Percentiles rank a stretch among this genome's conserved stretches.
Evolutionary conservation across 2,329 filamentous ascomycete genomes (phyloP).

Genomic region (Pezicula rhizophila): DNA sequence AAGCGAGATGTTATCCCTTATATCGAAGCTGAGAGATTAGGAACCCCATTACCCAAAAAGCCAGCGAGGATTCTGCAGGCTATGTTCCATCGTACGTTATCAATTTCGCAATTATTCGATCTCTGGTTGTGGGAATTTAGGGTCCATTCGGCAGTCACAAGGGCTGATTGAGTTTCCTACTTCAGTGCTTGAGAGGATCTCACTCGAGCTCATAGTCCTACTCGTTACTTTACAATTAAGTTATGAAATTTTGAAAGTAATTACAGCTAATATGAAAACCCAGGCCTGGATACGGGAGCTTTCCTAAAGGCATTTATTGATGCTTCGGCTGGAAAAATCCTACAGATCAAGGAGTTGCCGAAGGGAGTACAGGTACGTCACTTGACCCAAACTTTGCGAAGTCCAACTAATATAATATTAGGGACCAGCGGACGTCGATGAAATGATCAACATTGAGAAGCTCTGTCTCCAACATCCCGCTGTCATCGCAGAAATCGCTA

Average conservation of each 20-base stretch:
- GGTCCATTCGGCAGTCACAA: background rate
- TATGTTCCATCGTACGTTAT: background rate
- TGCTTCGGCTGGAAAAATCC: background rate
- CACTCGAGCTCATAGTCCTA: too few species aligned
- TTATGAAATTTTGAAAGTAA: too few species aligned
- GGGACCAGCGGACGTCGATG: conserved; percentile 20
- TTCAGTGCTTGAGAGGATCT: too few species aligned
- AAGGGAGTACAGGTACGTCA: background rate
- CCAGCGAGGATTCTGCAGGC: background rate
- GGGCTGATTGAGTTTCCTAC: background rate
- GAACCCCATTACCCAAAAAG: background rate
- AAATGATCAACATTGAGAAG: conserved; percentile 16
- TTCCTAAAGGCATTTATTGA: background rate
- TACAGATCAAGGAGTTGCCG: background rate
- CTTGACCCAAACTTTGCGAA: background rate
- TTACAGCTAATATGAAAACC: background rate
- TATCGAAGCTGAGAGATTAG: background rate
- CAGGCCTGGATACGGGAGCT: background rate
- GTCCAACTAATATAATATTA: conserved; percentile 1
- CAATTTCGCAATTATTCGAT: background rate
- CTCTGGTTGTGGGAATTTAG: background rate
- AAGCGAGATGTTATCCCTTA: background rate
- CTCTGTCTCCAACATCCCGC: conserved; percentile 14
- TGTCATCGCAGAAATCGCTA: conserved; percentile 13
- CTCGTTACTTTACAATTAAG: too few species aligned